Evolutionary conservation across 2,329 filamentous ascomycete genomes (phyloP), one percentile per base, ranked within the genome.

Genomic region (Colletotrichum sp.): DNA sequence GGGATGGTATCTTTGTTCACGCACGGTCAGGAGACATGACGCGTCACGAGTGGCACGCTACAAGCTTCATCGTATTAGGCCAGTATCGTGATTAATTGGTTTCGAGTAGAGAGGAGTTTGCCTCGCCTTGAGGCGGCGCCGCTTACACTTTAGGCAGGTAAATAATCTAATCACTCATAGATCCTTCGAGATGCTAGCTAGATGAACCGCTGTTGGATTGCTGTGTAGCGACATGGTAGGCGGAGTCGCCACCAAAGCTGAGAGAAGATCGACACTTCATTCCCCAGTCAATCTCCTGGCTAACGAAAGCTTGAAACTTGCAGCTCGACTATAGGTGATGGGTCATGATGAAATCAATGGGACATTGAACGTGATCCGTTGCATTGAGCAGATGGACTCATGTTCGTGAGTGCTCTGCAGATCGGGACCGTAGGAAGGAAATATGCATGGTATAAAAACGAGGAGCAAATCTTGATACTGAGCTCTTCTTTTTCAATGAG

Each of bases 101-200:
- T 52, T 21, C n/a, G 44, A 1, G 44, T 21, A 52, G 1, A 52
- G 44, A 52, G n/a, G n/a, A 21, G 44, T 0, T 52, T 52, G n/a
- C n/a, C n/a, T 52, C 44, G 4, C n/a, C 2, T 1, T 13, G 0
- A 1, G 3, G 10, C 3, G 10, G 44, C 6, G 18, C 1, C 44
- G 10, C n/a, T 24, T 24, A 52, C 44, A 21, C n/a, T 52, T 52
- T 52, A 52, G n/a, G 44, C 44, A 52, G 44, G 44, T 52, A 52
- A 3, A 21, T 21, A 52, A 21, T 21, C 44, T 52, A 52, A 52
- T 52, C n/a, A 13, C 44, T 13, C 44, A 52, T 52, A 21, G 44
- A 3, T 24, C 2, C 10, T 21, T 52, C 10, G 3, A 21, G n/a
- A 52, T 12, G 44, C 44, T 13, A 24, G 44, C 8, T 13, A 4